These are phyloP conservation scores for Monotropa hypopitys DNA, from an alignment of 179 eudicot genomes.

Conservation along the genomic window DNA sequence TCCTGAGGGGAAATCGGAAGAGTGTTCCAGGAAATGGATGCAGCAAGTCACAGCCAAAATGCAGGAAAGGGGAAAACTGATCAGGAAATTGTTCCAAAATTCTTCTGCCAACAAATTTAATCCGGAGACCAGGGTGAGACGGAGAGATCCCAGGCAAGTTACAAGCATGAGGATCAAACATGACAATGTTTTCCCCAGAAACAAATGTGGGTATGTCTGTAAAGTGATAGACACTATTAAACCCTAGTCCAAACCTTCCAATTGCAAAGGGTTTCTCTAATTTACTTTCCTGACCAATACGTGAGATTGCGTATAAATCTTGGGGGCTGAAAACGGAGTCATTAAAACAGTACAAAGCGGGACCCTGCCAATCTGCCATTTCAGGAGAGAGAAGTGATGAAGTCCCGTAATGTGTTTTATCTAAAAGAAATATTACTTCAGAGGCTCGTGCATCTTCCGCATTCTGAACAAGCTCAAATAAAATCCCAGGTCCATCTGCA, in stretches of 20 bases:
- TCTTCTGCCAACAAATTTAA: slow-evolving; percentile 70
- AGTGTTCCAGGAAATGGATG: slow-evolving; percentile 94
- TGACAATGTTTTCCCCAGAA: slow-evolving; percentile 96
- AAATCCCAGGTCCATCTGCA: slow-evolving; percentile 97
- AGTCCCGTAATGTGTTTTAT: slow-evolving; percentile 88
- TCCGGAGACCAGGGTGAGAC: slow-evolving; percentile 94
- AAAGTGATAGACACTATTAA: slow-evolving; percentile 95
- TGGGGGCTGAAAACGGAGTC: slow-evolving; percentile 89
- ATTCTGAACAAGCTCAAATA: slow-evolving; percentile 97
- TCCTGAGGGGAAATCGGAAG: slow-evolving; percentile 93
- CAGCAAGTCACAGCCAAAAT: slow-evolving; percentile 93
- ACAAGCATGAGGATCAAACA: slow-evolving; percentile 99
- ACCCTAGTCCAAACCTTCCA: slow-evolving; percentile 99
- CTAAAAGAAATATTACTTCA: slow-evolving; percentile 75
- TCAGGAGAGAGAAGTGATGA: slow-evolving; percentile 98
- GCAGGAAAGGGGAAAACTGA: slow-evolving; percentile 89
- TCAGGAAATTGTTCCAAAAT: slow-evolving; percentile 98
- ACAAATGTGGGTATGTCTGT: slow-evolving; percentile 94
- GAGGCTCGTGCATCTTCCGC: slow-evolving; percentile 99
- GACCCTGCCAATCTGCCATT: slow-evolving; percentile 99
- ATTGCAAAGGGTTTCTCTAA: slow-evolving; percentile 96
- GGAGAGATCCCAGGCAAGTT: slow-evolving; percentile 98
- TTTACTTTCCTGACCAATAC: slow-evolving; percentile 99
- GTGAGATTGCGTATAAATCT: slow-evolving; percentile 92
- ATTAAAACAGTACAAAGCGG: slow-evolving; percentile 93